Evolutionary conservation across 768 basidiomycete genomes (phyloP).

Genomic region (Mycena epipterygia): DNA sequence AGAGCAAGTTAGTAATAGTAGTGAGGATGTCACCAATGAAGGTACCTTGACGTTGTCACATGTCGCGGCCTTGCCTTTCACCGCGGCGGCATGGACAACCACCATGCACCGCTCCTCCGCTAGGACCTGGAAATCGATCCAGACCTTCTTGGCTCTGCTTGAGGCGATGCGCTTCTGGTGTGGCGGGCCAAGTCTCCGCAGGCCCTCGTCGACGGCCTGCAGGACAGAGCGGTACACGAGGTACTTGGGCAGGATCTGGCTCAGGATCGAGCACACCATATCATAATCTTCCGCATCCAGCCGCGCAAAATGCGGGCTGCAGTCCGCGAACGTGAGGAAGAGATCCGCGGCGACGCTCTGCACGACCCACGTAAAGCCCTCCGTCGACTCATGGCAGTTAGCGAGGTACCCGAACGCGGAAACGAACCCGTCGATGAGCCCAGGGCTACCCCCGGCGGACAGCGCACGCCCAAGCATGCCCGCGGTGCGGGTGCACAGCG

Average conservation of each 20-base stretch:
- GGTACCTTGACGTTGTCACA: slow-evolving; percentile 54
- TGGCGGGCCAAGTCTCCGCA: slow-evolving; percentile 41
- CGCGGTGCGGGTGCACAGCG: slow-evolving; percentile 46
- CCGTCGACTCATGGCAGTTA: slow-evolving; percentile 53
- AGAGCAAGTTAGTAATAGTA: neutral
- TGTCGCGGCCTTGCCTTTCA: slow-evolving; percentile 48
- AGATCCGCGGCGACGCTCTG: slow-evolving; percentile 50
- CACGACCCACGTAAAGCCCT: slow-evolving; percentile 54
- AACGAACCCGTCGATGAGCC: slow-evolving; percentile 43
- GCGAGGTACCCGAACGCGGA: slow-evolving; percentile 47
- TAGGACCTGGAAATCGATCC: slow-evolving; percentile 44
- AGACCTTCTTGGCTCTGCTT: slow-evolving; percentile 42
- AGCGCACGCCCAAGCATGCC: slow-evolving; percentile 42
- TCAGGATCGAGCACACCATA: slow-evolving; percentile 45
- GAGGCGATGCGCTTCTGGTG: slow-evolving; percentile 34
- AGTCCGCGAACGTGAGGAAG: slow-evolving; percentile 46
- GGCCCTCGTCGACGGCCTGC: slow-evolving; percentile 45
- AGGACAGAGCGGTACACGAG: slow-evolving; percentile 56
- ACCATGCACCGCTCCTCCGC: slow-evolving; percentile 44
- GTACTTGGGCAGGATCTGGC: slow-evolving; percentile 48
- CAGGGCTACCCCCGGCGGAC: slow-evolving; percentile 34
- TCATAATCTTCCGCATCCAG: slow-evolving; percentile 46
- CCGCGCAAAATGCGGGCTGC: slow-evolving; percentile 42
- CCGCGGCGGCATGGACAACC: slow-evolving; percentile 39
- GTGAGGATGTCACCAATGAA: neutral